phyloP scores from a whole-genome alignment of 768 basidiomycete species.

The Tylopilus subfusipes region DNA sequence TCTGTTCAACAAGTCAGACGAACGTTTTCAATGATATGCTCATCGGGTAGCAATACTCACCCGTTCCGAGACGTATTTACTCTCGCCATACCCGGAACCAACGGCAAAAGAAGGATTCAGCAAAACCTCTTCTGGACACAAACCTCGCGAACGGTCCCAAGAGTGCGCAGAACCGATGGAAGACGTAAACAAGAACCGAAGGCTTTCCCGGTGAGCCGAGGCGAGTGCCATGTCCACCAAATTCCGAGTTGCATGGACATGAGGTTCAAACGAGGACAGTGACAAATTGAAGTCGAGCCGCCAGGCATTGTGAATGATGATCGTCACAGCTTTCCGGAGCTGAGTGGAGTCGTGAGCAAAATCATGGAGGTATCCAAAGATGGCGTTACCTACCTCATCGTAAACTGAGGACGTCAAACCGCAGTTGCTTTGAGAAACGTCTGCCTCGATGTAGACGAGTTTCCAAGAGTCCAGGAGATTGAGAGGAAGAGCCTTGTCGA shows the following conservation, averaged over 20 bases:
- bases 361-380: too few relatives aligned
- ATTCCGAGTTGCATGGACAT: conserved; percentile 32
- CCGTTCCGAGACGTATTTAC: conserved; percentile 38
- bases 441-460: conserved; percentile 39
- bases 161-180: conserved; percentile 20
- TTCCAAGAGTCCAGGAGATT: conserved; percentile 29
- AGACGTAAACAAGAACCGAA: conserved; percentile 27
- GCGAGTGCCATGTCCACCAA: conserved; percentile 28
- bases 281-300: conserved; percentile 40
- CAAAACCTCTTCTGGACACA: conserved; percentile 37
- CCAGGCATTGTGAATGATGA: too few relatives aligned
- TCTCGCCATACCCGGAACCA: conserved; percentile 35
- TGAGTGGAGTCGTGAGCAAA: background rate
- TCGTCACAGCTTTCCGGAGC: conserved; percentile 25
- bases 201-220: background rate
- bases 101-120: conserved; percentile 25
- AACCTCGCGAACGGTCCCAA: conserved; percentile 27
- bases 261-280: conserved; percentile 36
- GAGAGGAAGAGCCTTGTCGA: conserved; percentile 35
- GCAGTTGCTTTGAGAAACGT: conserved; percentile 27
- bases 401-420: conserved; percentile 29
- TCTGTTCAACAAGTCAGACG: conserved; percentile 9
- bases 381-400: conserved; percentile 30
- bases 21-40: background rate
- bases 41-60: conserved; percentile 19